Base-by-base conservation (phyloP, 2,329 filamentous ascomycete genomes). In the Cladophialophora psammophila region DNA sequence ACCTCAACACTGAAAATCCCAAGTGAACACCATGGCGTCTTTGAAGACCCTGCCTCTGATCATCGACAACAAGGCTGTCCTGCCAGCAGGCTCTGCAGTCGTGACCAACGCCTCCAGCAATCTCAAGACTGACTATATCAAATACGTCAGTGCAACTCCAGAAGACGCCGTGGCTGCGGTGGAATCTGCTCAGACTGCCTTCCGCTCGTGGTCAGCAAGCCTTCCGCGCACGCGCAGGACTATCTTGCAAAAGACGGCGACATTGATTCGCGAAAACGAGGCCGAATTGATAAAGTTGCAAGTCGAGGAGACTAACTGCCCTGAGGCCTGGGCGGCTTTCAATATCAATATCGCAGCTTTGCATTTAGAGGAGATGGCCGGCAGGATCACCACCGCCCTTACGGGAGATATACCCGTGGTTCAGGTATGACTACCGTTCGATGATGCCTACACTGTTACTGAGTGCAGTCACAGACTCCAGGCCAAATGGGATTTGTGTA, bases 331-430 rank as follows among this genome's bases (percentile, higher is more conserved):
- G 63, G 63, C 63, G 31, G 48, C 48, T 5, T 38, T 53, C 40
- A 60, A 60, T 18, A 45, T 60, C 34, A 38, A 26, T 13, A 15
- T 58, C n/a, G 54, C 63, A 1, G 63, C 45, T 9, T 31, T 52
- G n/a, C 56, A 60, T 55, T 69, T 65, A 15, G 55, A 60, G 45
- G 55, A 65, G 45, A 60, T 65, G 31, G 63, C 63, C 52, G 38
- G 38, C n/a, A 48, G 63, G 15, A 65, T 65, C 56, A 65, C 63
- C 9, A n/a, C 63, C 7, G 63, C 42, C 8, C 50, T 64, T 6
- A 38, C 31, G 1, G 62, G 74, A 40, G 64, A 70, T 3, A 72
- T 75, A 2, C 75, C 75, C 0, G 71, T 74, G 3, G 74, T 74
- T 5, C 74, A 67, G 42, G 58, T 60, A 31, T 45, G n/a, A 8